Evolutionary conservation across 2,329 filamentous ascomycete species (phyloP).

Genomic region (Alternaria viburni): DNA sequence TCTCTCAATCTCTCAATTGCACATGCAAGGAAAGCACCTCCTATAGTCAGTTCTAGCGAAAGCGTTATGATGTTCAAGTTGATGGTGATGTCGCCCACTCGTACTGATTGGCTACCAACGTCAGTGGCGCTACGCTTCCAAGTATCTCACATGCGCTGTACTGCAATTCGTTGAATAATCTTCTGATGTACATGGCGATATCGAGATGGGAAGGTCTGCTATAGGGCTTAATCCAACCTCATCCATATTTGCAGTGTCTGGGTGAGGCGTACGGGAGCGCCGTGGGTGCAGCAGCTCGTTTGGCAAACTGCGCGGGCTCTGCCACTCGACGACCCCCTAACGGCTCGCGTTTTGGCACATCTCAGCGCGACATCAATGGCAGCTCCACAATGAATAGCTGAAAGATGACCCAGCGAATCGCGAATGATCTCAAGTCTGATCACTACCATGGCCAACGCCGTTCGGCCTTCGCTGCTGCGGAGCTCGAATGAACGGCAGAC

Average conservation of each 20-base stretch:
- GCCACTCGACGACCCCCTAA: slow-evolving; percentile 34
- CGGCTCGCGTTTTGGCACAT: slow-evolving; percentile 33
- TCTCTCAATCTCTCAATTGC: neutral
- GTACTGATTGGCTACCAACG: slow-evolving; percentile 22
- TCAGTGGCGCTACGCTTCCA: slow-evolving; percentile 24
- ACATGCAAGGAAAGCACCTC: neutral
- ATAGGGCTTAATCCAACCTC: slow-evolving; percentile 26
- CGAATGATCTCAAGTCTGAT: slow-evolving; percentile 22
- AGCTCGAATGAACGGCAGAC: slow-evolving; percentile 43
- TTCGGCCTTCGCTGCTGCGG: slow-evolving; percentile 33
- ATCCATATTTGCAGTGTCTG: slow-evolving; percentile 1
- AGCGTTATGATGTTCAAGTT: neutral
- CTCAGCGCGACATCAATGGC: slow-evolving; percentile 42
- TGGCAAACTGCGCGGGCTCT: slow-evolving; percentile 29
- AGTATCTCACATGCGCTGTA: slow-evolving; percentile 21
- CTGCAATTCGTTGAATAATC: slow-evolving; percentile 22
- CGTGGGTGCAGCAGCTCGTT: slow-evolving; percentile 21
- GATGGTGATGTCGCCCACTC: neutral
- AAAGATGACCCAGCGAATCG: slow-evolving; percentile 38
- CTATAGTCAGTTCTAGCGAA: neutral
- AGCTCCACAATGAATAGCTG: slow-evolving; percentile 23
- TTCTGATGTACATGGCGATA: slow-evolving; percentile 7
- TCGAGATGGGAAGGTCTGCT: slow-evolving; percentile 10
- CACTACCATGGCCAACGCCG: slow-evolving; percentile 35
- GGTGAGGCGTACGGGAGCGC: neutral